Base-by-base conservation (phyloP, 331 rosid genomes). In the Saraca asoca region DNA sequence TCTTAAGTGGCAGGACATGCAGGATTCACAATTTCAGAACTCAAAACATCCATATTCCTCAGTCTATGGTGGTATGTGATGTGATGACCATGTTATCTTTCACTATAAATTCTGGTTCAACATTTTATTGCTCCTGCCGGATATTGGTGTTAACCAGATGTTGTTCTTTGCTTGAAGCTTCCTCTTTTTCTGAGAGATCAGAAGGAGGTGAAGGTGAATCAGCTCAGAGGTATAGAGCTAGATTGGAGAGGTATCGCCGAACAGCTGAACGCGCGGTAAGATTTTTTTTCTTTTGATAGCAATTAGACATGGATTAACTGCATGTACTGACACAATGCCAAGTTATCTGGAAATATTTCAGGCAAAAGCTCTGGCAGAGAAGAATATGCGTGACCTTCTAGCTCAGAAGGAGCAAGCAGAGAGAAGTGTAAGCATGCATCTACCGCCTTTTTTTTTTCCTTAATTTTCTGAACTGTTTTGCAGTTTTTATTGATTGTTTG, bases 331-430 rank as follows among this genome's bases (percentile, higher is more conserved):
- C 38, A 29, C 42, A 45, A 69, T 66, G 49, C 68, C 48, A 68
- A 83, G 9, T 60, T 79, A 73, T 66, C 51, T 85, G 74, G 45
- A 44, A 68, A 75, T 70, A 20, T 72, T 72, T 76, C 84, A 91
- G 97, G 97, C 96, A 24, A 91, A 81, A 79, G 97, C 97, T 78
- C 83, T 91, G 72, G 95, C 86, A 11, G 97, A 91, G 77, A 91
- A 86, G 85, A 88, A 91, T 69, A 88, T 81, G 87, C 96, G 90
- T 0, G 97, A 91, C 77, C 88, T 84, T 76, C 79, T 81, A 67
- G 91, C 88, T 49, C 97, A 91, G 80, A 86, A 82, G 76, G 97
- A 91, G 83, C 97, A 86, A 73, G 87, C 91, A 11, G 97, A 88
- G 75, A 84, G 96, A 91, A 82, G 79, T 74, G 97, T 91, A 83